A percentile compares a stretch with the other conserved stretches of the same genome.
These are phyloP conservation scores for Diaporthe sp. DNA, from an alignment of 2,329 filamentous ascomycete genomes.

Conservation along the genomic window DNA sequence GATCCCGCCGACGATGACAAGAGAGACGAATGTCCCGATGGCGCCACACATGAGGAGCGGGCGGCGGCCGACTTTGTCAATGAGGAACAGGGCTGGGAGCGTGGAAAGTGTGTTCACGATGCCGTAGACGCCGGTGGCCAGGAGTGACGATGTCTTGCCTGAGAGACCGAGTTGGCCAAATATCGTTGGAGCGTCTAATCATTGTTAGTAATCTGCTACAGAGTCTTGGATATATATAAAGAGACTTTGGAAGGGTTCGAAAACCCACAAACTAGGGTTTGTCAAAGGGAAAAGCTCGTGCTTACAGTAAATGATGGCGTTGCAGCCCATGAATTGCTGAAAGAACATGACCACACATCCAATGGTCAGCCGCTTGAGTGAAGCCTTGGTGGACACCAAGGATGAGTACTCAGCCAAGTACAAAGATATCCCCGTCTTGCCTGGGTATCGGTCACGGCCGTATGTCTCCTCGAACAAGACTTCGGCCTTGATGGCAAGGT, in stretches of 20 bases:
- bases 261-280: background rate
- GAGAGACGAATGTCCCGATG: conserved; percentile 59
- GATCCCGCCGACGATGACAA: conserved; percentile 66
- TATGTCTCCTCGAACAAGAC: conserved; percentile 48
- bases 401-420: conserved; percentile 46
- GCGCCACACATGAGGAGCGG: conserved; percentile 65
- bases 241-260: no score
- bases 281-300: background rate
- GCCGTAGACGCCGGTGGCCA: conserved; percentile 54
- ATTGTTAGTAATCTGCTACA: background rate
- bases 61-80: conserved; percentile 67
- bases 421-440: conserved; percentile 43
- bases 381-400: conserved; percentile 43
- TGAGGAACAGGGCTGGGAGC: conserved; percentile 63
- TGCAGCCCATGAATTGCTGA: conserved; percentile 55
- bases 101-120: conserved; percentile 66
- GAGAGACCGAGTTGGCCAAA: conserved; percentile 45
- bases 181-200: conserved; percentile 51
- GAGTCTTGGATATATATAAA: background rate
- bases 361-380: conserved; percentile 58
- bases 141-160: conserved; percentile 42
- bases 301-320: conserved; percentile 58
- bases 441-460: conserved; percentile 43
- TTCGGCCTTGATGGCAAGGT: conserved; percentile 50
- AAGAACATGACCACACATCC: conserved; percentile 67